A percentile compares a stretch with the other conserved stretches of the same genome.
Evolutionary conservation across 1,139 yeast genomes (phyloP).

Genomic region (Suhomyces ambrosiae): DNA sequence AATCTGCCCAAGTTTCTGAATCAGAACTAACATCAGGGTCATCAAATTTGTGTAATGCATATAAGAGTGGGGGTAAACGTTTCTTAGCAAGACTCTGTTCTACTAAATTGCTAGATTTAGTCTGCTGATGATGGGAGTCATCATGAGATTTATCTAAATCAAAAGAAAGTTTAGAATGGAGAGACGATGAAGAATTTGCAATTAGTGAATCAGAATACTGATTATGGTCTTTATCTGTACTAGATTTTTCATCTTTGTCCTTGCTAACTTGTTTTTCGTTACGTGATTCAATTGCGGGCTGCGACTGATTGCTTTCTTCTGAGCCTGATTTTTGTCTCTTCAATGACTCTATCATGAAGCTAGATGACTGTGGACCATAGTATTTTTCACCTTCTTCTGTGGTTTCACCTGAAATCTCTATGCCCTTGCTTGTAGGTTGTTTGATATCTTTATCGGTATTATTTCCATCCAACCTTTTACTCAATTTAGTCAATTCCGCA

Average conservation of each 20-base stretch:
- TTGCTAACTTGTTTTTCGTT: slow-evolving; percentile 1
- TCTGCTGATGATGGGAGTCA: slow-evolving; percentile 3
- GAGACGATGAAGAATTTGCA: slow-evolving; percentile 15
- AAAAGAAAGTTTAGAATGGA: slow-evolving; percentile 15
- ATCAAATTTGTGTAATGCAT: slow-evolving; percentile 22
- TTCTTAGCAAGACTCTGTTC: slow-evolving; percentile 33
- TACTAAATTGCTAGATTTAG: slow-evolving; percentile 19
- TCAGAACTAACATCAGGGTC: slow-evolving; percentile 28
- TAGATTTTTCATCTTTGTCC: neutral
- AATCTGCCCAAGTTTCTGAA: slow-evolving; percentile 24
- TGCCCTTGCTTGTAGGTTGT: slow-evolving; percentile 4
- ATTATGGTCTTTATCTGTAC: slow-evolving; percentile 3
- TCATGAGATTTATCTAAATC: slow-evolving; percentile 15
- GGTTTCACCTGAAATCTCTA: slow-evolving; percentile 19
- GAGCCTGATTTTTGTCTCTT: slow-evolving; percentile 18
- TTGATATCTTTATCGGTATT: neutral
- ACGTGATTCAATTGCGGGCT: slow-evolving; percentile 1
- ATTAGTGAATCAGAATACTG: slow-evolving; percentile 9
- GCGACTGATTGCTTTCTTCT: slow-evolving; percentile 2
- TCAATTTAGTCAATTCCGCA: slow-evolving; percentile 11
- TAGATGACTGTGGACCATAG: slow-evolving; percentile 54
- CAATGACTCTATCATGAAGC: slow-evolving; percentile 45
- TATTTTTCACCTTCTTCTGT: slow-evolving; percentile 38
- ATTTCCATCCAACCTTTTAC: neutral
- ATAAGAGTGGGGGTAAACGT: slow-evolving; percentile 27